phyloP scores from a whole-genome alignment of 306 rosid species.

The Oemleria cerasiformis region DNA sequence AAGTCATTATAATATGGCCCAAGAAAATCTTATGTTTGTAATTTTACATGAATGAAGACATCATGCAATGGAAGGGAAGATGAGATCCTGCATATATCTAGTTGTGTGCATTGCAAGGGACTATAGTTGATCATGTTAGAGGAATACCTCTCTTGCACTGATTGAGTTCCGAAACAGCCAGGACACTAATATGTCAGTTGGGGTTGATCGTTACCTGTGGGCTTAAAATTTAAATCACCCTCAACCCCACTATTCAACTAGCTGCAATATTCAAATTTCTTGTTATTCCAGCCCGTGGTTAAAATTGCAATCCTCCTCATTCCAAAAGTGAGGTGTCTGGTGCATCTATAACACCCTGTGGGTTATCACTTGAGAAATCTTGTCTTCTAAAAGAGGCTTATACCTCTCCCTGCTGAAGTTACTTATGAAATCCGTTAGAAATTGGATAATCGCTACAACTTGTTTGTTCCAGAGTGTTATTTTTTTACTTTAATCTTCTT shows the following conservation, averaged over 20 bases:
- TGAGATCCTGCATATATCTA: not conserved
- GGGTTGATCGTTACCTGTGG: too few species aligned
- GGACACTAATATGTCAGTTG: too few species aligned
- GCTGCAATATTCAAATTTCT: not conserved
- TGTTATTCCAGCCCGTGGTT: not conserved
- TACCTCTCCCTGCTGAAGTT: not conserved
- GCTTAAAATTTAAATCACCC: too few species aligned
- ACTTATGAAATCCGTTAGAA: not conserved
- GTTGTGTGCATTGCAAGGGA: not conserved
- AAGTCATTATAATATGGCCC: not conserved
- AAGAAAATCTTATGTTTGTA: not conserved
- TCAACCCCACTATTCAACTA: too few species aligned
- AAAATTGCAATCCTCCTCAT: not conserved
- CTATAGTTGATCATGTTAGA: not conserved
- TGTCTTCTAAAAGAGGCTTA: not conserved
- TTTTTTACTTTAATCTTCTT: not conserved
- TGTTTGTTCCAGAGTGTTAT: not conserved
- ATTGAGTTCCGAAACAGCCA: not conserved
- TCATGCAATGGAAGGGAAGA: not conserved
- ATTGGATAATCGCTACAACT: not conserved
- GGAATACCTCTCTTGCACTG: not conserved
- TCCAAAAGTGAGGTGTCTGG: not conserved
- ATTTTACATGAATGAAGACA: not conserved
- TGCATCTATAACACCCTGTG: not conserved
- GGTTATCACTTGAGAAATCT: not conserved